Evolutionary conservation across 106 monocot genomes (phyloP), one percentile per base, ranked within the genome.

Genomic region (Agapanthus africanus): DNA sequence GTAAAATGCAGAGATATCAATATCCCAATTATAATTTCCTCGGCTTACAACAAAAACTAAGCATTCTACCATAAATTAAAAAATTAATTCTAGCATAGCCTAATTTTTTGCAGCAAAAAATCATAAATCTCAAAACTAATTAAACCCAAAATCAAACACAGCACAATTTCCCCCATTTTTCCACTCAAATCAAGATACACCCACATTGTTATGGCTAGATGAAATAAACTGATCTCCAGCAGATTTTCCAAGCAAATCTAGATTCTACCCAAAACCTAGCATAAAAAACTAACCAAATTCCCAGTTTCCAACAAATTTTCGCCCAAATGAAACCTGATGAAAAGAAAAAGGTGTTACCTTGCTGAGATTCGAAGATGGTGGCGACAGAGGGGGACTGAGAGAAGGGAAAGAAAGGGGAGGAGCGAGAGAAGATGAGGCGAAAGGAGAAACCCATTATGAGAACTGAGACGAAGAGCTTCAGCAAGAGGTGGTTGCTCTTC

Each of bases 381-480:
- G 61, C 32, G 21, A 22, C 34, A 28, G 73, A 23, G 35, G 60
- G 47, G 18, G 77, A 15, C 67, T 61, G 54, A 11, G 51, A 22
- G 44, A 70, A 40, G 35, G 75, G 50, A 3, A 72, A 49, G 7
- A 47, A 42, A 15, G 38, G 26, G 38, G 54, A 25, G 30, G 71
- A 72, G 69, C 54, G 65, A 40, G 73, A 70, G 50, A 68, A 78
- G 61, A 81, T 68, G 64, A 81, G 65, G 65, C 81, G 85, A 52
- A 85, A 85, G 18, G 78, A 74, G 65, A 85, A 25, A 36, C 78
- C 81, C 11, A 75, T 14, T n/a, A n/a, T n/a, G n/a, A n/a, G n/a
- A n/a, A n/a, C n/a, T n/a, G n/a, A n/a, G n/a, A n/a, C n/a, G n/a
- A 85, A 65, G 71, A 85, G 68, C 63, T 81, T 85, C 63, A 78